Evolutionary conservation across 2,329 filamentous ascomycete species (phyloP).

Genomic region (Claviceps sp.): DNA sequence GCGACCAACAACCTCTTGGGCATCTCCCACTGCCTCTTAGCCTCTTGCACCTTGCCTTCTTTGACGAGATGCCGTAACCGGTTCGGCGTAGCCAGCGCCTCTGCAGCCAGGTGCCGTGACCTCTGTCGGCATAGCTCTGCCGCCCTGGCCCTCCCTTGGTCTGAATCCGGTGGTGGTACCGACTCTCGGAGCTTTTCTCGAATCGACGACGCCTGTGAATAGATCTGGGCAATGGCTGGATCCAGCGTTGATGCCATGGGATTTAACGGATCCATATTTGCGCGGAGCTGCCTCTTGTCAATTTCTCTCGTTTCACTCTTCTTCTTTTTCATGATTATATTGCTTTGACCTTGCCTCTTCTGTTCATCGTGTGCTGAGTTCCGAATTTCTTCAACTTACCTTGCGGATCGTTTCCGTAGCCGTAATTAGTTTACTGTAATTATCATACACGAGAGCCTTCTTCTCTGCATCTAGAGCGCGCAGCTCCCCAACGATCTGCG

Average conservation of each 20-base stretch:
- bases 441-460: constrained; percentile 95
- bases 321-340: background rate
- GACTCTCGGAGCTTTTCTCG: constrained; percentile 35
- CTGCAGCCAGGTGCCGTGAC: constrained; percentile 44
- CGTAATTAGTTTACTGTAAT: constrained; percentile 93
- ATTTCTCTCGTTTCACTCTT: background rate
- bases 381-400: constrained; percentile 21
- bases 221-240: constrained; percentile 62
- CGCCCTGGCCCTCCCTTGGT: constrained; percentile 21
- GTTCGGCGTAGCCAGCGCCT: constrained; percentile 48
- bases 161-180: constrained; percentile 32
- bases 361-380: background rate
- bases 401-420: constrained; percentile 91
- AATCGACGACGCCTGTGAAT: constrained; percentile 44
- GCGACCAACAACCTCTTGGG: constrained; percentile 35
- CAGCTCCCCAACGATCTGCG: constrained; percentile 64
- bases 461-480: constrained; percentile 86
- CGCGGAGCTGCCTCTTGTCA: constrained; percentile 47
- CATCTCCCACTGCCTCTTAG: constrained; percentile 42
- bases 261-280: constrained; percentile 67
- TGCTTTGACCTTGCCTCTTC: background rate
- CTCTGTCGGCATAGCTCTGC: constrained; percentile 21
- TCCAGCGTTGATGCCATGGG: constrained; percentile 61
- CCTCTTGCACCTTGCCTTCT: constrained; percentile 47
- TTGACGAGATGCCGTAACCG: constrained; percentile 43